Evolutionary conservation across 352 stramenopile genomes (phyloP), one percentile per base, ranked within the genome.

Genomic region (Peronospora destructor): DNA sequence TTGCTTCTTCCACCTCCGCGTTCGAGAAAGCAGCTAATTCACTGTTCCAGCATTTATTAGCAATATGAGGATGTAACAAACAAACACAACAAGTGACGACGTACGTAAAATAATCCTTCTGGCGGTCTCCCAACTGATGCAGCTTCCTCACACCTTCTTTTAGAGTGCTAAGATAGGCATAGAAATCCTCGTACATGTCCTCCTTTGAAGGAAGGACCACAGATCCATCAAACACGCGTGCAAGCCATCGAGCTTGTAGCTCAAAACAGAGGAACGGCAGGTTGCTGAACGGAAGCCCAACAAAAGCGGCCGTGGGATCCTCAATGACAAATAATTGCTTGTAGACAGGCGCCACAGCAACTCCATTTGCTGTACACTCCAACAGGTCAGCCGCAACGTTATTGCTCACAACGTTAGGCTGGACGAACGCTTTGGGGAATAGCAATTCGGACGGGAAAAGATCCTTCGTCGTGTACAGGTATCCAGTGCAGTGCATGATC

Each of bases 201-300:
- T 84, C 58, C 45, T 83, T 83, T 13, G 76, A 68, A 10, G 80
- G 75, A 29, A 91, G 64, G 16, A 49, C 2, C 11, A 36, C 33
- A 1, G 44, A 56, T 6, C 66, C 70, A 30, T 40, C 38, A 53
- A 86, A 91, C 13, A 91, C 76, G 4, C 56, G 59, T 1, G 74
- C 69, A 16, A 80, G 65, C 80, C 77, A 89, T 50, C 78, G 78
- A 47, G 63, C 64, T 53, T 91, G 80, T n/a, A 89, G 56, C 54
- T 89, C 76, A 45, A 89, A 91, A 52, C 67, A 89, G 1, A 81
- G 49, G 35, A 91, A 91, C n/a, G 77, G 80, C 29, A 91, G 50
- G 30, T 88, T 88, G 54, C 71, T 83, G 43, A 88, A 87, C 0
- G 72, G 73, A 19, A 91, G 49, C 0, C 80, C 80, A 29, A 91